Evolutionary conservation across 805 yeast genomes (phyloP), one percentile per base, ranked within the genome.

Genomic region (Yarrowia phangngaensis): DNA sequence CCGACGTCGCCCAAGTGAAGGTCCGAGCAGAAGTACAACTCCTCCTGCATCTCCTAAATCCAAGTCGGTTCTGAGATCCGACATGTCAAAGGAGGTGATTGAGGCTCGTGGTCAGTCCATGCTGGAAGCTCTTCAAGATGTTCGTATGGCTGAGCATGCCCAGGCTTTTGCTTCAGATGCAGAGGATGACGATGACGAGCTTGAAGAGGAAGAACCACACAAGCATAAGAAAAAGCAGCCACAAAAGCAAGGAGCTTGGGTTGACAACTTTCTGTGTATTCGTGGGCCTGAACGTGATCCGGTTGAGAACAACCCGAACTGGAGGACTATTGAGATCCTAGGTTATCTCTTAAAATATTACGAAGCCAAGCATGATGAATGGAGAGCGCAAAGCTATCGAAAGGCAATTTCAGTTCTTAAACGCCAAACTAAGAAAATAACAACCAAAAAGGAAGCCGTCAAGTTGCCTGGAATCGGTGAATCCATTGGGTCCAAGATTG

Each of bases 401-500:
- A 64, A 63, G 14, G 81, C 81, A 0, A 64, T 74, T 20, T 60
- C 63, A 3, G 58, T 71, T 0, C 53, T 67, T 16, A 60, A 63
- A 29, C 57, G 61, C 0, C 36, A 55, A 5, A 52, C 56, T 4
- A 53, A 50, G 4, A 64, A 63, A 2, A 61, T 78, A 4, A 56
- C 49, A 1, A 64, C 68, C 1, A 64, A 63, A 0, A 52, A 57
- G 2, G 70, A 75, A 31, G 77, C 79, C 2, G 36, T 53, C 11
- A 57, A 58, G 35, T 56, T 72, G 15, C 67, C 70, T 1, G 70
- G 72, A 1, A 56, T 75, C 13, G 76, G 78, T 1, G 55, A 62
- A 8, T 58, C 64, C 2, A 65, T 74, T 24, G 71, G 73, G 0
- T 50, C 46, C 2, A 73, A 75, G 56, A 68, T 76, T 17, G 74